These are phyloP conservation scores for Rheum nobile DNA, from an alignment of 148 eudicot genomes.

Conservation along the genomic window DNA sequence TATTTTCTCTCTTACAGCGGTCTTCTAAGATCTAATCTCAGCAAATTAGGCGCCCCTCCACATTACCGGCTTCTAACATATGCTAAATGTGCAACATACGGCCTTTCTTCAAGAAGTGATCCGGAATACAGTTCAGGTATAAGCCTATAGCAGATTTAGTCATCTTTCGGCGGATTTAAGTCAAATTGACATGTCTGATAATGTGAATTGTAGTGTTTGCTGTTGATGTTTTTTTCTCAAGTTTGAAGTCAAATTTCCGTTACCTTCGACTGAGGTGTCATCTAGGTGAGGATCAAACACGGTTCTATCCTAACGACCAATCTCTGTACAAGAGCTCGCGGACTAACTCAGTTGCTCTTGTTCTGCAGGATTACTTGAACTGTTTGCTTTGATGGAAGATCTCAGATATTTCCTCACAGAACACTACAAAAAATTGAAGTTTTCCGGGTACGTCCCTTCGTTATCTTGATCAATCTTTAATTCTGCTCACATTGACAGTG, in stretches of 20 bases:
- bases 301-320: background rate
- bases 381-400: conserved; percentile 35
- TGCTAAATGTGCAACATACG: conserved; percentile 62
- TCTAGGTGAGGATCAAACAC: conserved; percentile 26
- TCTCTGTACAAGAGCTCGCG: background rate
- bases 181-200: background rate
- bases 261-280: conserved; percentile 32
- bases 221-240: conserved; percentile 12
- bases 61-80: conserved; percentile 50
- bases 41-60: conserved; percentile 61
- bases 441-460: background rate
- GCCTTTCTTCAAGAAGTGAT: conserved; percentile 35
- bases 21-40: conserved; percentile 52
- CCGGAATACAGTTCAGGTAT: conserved; percentile 34
- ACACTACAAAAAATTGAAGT: background rate
- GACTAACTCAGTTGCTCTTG: conserved; percentile 1
- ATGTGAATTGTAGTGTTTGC: conserved; percentile 14
- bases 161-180: background rate
- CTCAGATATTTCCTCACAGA: conserved; percentile 15
- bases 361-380: conserved; percentile 37
- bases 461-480: background rate
- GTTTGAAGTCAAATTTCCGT: conserved; percentile 18
- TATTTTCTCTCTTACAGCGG: conserved; percentile 38
- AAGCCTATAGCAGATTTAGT: background rate
- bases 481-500: background rate